Evolutionary conservation across 352 stramenopile species (phyloP).

Genomic region (Pythium biforme): DNA sequence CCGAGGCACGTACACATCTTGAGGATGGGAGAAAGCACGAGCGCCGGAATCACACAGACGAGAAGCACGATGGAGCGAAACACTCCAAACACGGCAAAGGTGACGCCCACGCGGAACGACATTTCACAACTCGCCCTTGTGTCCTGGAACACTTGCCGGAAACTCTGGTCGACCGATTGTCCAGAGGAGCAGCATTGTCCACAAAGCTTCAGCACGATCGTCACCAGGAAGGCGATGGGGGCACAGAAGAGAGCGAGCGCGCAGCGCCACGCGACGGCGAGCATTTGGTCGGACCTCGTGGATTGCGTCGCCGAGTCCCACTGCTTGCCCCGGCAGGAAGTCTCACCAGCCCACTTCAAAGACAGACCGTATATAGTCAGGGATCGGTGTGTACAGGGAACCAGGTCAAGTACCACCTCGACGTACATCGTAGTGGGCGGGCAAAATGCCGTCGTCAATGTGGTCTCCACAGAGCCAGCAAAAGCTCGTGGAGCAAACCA

Average conservation of each 20-base stretch:
- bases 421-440: constrained; percentile 71
- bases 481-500: constrained; percentile 82
- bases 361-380: background rate
- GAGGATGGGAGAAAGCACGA: background rate
- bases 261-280: background rate
- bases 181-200: background rate
- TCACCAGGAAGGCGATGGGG: background rate
- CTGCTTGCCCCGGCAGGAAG: constrained; percentile 10
- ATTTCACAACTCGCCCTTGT: background rate
- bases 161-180: background rate
- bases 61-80: constrained; percentile 3
- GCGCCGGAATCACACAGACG: background rate
- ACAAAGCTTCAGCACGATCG: background rate
- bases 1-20: constrained; percentile 3
- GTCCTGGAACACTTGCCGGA: background rate
- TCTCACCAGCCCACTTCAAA: background rate
- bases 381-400: no score
- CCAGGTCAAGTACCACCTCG: background rate
- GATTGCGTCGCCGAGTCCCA: background rate
- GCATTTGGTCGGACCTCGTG: background rate
- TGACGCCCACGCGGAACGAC: background rate
- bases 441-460: constrained; percentile 84
- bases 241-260: background rate
- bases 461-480: constrained; percentile 87
- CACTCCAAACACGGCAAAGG: background rate